Evolutionary conservation across 129 eudicot species (phyloP), one percentile per base, ranked within the genome.

Genomic region (Cynara cardunculus): DNA sequence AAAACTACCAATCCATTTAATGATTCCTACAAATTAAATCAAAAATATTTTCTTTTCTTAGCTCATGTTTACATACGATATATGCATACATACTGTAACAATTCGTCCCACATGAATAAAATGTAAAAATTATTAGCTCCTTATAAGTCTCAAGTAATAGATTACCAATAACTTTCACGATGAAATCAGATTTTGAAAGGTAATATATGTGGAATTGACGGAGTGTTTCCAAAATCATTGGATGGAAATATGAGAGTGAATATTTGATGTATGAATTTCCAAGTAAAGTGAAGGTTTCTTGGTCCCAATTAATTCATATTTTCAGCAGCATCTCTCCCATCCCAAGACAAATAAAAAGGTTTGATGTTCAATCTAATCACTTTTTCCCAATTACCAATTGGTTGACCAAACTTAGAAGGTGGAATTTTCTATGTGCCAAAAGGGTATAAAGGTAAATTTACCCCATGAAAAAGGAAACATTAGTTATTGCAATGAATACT

Each of bases 391-490:
- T 14, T 53, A 41, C 80, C 70, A 27, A 46, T 74, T 74, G 65
- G 79, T 77, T 77, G 82, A 83, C 85, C 72, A 53, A 69, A 13
- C 31, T 69, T 53, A 8, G 27, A 12, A 34, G 37, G 72, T 76
- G 49, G 76, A 76, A 82, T 26, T 76, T 77, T 34, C 82, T 76
- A 25, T 62, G 59, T 70, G 26, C 7, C 5, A 3, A 69, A 49
- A 64, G 82, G 79, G 25, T 75, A 77, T 2, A 72, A 71, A 3
- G 12, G 86, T 77, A 35, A 35, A 83, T 27, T 83, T 69, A 21
- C 53, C 7, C 53, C 7, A 26, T 24, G 3, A 37, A 26, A 26
- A 56, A 19, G 78, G 69, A 25, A 69, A 59, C 64, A 76, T 32
- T 82, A 25, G 67, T 13, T 81, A 62, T 37, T 81, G 65, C 65